Evolutionary conservation across 768 basidiomycete species (phyloP), one percentile per base, ranked within the genome.

Genomic region (Strobilomyces confusus): DNA sequence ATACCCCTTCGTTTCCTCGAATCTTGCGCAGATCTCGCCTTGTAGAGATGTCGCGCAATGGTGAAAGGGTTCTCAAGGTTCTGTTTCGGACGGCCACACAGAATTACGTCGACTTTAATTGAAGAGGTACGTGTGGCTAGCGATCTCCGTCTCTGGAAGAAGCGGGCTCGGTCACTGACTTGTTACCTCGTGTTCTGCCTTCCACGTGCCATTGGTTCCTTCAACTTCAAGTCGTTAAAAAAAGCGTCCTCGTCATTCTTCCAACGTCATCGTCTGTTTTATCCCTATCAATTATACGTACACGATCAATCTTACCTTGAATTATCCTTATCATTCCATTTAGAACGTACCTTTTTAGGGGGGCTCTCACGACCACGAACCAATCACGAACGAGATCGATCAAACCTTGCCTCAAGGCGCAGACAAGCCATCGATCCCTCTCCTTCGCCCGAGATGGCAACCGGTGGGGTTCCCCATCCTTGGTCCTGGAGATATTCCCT

Each of bases 341-440:
- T 37, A 23, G 47, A 37, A 32, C 34, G 43, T 47, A 1, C 36
- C 30, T 38, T 46, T 60, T 60, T 63, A 42, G 29, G 37, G 36
- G 32, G 5, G 15, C 50, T 63, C 61, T 49, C 61, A 62, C 61
- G 61, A 34, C n/a, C 41, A 12, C 6, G 41, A 34, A 43, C 52
- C 61, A 47, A 59, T 63, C 49, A 22, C 14, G 20, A 43, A 17
- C 38, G 38, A 34, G 38, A 61, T 61, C 47, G 51, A 63, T 61
- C 34, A 47, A 63, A 63, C 62, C 49, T 63, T 63, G 45, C 20
- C 23, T 49, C 30, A 12, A 12, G 11, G n/a, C 38, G 34, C 48
- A 19, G 19, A 46, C 0, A 9, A 2, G 0, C 44, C 45, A 63
- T 63, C 58, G 53, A 63, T 61, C 30, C 14, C 12, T 44, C 30